Percentiles rank a stretch among this genome's conserved stretches.
Conservation (phyloP, 306 rosid genomes). For the Prunus campanulata region DNA sequence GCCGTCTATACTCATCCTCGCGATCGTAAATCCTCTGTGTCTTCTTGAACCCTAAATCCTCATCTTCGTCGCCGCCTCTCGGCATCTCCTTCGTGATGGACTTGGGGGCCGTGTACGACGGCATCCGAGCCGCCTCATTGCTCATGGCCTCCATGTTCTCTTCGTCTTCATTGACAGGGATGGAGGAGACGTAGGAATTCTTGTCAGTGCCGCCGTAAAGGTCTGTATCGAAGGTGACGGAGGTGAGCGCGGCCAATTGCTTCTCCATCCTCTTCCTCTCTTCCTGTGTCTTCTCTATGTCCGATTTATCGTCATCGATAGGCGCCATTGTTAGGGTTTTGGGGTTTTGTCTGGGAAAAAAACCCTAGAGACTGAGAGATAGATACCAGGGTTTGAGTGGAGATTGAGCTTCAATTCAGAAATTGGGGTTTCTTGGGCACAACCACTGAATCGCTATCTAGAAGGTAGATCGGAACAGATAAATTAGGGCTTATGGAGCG, state of each 20-base stretch:
- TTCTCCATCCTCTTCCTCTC: constrained; percentile 66
- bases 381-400: not conserved
- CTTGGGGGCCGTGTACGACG: constrained; percentile 67
- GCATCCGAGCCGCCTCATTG: constrained; percentile 54
- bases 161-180: constrained; percentile 65
- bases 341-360: not conserved
- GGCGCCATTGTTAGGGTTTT: constrained; percentile 11
- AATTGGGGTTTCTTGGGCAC: not conserved
- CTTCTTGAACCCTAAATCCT: constrained; percentile 44
- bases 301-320: constrained; percentile 33
- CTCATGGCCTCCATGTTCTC: constrained; percentile 49
- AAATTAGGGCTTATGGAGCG: no score
- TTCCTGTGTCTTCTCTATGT: constrained; percentile 86
- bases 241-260: constrained; percentile 55
- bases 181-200: constrained; percentile 51
- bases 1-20: constrained; percentile 56
- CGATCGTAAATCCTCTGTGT: constrained; percentile 60
- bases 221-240: constrained; percentile 57
- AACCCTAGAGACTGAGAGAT: constrained; percentile 8
- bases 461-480: not conserved
- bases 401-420: not conserved
- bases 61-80: constrained; percentile 40
- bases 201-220: constrained; percentile 53
- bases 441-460: no score
- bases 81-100: constrained; percentile 59